A percentile compares a stretch with the other conserved stretches of the same genome.
phyloP scores from a whole-genome alignment of 2,329 filamentous ascomycete species.

The Diplodia corticola region DNA sequence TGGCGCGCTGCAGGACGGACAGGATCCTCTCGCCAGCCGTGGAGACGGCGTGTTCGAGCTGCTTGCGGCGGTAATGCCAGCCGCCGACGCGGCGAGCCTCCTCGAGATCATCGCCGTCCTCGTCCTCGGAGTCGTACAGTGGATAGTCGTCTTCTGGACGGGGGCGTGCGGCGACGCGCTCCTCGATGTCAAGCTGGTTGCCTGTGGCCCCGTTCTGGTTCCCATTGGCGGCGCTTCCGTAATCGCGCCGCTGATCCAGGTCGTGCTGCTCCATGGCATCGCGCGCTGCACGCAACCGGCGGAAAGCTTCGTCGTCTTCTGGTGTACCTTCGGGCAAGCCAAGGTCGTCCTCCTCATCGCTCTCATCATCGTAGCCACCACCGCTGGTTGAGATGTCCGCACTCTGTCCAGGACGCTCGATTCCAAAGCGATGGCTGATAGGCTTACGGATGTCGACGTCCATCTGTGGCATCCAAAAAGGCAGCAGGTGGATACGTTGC shows the following conservation, averaged over 20 bases:
- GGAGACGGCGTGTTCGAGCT: slow-evolving; percentile 51
- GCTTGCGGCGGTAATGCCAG: slow-evolving; percentile 68
- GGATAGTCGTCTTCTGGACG: slow-evolving; percentile 71
- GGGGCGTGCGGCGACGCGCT: slow-evolving; percentile 68
- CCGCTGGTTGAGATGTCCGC: slow-evolving; percentile 75
- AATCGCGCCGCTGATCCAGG: slow-evolving; percentile 49
- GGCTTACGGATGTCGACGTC: slow-evolving; percentile 96
- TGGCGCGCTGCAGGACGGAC: slow-evolving; percentile 36
- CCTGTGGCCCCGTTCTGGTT: slow-evolving; percentile 23
- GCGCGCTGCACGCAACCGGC: slow-evolving; percentile 51
- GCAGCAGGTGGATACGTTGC: slow-evolving; percentile 80
- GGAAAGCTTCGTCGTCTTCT: slow-evolving; percentile 47
- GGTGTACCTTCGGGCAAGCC: slow-evolving; percentile 34
- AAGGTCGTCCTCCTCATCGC: slow-evolving; percentile 58
- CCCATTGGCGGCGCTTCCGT: slow-evolving; percentile 41
- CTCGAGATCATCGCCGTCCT: slow-evolving; percentile 72
- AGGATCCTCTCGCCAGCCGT: slow-evolving; percentile 42
- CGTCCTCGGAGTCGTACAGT: slow-evolving; percentile 88
- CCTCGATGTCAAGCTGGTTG: slow-evolving; percentile 71
- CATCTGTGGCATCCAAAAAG: slow-evolving; percentile 99
- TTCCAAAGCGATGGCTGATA: slow-evolving; percentile 83
- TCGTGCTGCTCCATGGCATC: slow-evolving; percentile 55
- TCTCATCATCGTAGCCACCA: slow-evolving; percentile 73
- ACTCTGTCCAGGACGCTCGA: slow-evolving; percentile 74
- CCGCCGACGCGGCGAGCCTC: slow-evolving; percentile 76